phyloP scores from a whole-genome alignment of 2,329 filamentous ascomycete genomes.

The Phialemonium atrogriseum region DNA sequence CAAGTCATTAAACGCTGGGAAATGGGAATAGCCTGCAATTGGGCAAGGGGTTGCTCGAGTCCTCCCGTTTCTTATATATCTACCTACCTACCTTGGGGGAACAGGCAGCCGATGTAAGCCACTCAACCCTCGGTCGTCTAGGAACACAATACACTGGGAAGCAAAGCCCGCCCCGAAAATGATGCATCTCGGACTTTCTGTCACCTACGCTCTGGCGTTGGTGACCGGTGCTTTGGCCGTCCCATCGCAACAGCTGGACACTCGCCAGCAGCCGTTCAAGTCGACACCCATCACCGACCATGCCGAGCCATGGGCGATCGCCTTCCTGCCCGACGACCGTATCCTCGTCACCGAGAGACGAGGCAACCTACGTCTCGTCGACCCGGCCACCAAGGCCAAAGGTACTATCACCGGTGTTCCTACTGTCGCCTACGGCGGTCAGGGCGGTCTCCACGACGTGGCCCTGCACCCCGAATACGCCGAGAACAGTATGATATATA shows the following conservation, averaged over 20 bases:
- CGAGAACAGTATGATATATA: constrained; percentile 21
- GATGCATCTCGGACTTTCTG: constrained; percentile 20
- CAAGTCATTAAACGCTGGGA: constrained; percentile 13
- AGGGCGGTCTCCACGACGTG: constrained; percentile 24
- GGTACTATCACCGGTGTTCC: constrained; percentile 23
- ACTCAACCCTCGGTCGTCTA: constrained; percentile 15
- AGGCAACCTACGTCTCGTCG: constrained; percentile 20
- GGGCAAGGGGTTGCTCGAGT: constrained; percentile 13
- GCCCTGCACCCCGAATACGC: constrained; percentile 23
- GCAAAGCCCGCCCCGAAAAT: constrained; percentile 14
- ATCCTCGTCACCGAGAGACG: constrained; percentile 23
- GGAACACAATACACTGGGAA: constrained; percentile 15
- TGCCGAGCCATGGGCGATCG: constrained; percentile 20
- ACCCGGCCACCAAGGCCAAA: constrained; percentile 18
- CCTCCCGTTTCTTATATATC: constrained; percentile 18
- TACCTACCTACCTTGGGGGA: constrained; percentile 13
- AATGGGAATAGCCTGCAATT: constrained; percentile 16
- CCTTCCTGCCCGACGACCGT: constrained; percentile 23
- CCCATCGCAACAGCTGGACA: constrained; percentile 17
- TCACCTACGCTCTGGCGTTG: constrained; percentile 19
- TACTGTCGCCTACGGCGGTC: constrained; percentile 21
- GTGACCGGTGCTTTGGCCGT: constrained; percentile 17
- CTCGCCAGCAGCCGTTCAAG: constrained; percentile 20
- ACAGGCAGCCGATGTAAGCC: constrained; percentile 12
- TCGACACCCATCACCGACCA: constrained; percentile 13